These are phyloP conservation scores for Blepharisma japonicum DNA, from an alignment of 73 alveolate genomes.

Conservation along the genomic window DNA sequence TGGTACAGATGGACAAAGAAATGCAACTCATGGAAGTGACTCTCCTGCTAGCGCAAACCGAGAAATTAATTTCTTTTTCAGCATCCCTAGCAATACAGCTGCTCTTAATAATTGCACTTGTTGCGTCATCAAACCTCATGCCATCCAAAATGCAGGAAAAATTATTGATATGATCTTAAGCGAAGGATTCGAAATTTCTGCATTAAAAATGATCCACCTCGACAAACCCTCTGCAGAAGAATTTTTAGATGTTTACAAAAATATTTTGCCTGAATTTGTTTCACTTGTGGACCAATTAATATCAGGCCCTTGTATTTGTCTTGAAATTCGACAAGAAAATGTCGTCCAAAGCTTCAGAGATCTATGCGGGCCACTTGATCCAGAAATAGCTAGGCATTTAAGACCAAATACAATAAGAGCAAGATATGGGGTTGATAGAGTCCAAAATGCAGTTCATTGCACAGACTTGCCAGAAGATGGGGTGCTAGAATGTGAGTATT, in stretches of 20 bases:
- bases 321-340: slow-evolving; percentile 94
- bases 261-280: slow-evolving; percentile 91
- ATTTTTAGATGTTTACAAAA: slow-evolving; percentile 90
- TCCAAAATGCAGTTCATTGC: slow-evolving; percentile 93
- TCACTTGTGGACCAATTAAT: slow-evolving; percentile 87
- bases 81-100: slow-evolving; percentile 64
- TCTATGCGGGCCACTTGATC: slow-evolving; percentile 93
- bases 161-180: slow-evolving; percentile 79
- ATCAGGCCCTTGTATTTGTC: slow-evolving; percentile 86
- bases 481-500: slow-evolving; percentile 56
- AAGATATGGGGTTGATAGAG: slow-evolving; percentile 90
- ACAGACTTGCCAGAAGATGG: slow-evolving; percentile 97
- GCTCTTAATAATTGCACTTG: slow-evolving; percentile 84
- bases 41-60: slow-evolving; percentile 83
- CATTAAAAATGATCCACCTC: slow-evolving; percentile 83
- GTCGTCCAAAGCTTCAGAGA: slow-evolving; percentile 53
- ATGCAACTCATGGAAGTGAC: slow-evolving; percentile 92
- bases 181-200: slow-evolving; percentile 95
- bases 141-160: slow-evolving; percentile 88
- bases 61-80: slow-evolving; percentile 85
- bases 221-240: slow-evolving; percentile 92
- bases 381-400: slow-evolving; percentile 91
- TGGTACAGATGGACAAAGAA: slow-evolving; percentile 91
- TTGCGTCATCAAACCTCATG: slow-evolving; percentile 91
- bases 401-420: slow-evolving; percentile 97